Percentiles rank a stretch among this genome's conserved stretches.
phyloP scores from a whole-genome alignment of 208 protist genomes.

The Phytomonas serpens region DNA sequence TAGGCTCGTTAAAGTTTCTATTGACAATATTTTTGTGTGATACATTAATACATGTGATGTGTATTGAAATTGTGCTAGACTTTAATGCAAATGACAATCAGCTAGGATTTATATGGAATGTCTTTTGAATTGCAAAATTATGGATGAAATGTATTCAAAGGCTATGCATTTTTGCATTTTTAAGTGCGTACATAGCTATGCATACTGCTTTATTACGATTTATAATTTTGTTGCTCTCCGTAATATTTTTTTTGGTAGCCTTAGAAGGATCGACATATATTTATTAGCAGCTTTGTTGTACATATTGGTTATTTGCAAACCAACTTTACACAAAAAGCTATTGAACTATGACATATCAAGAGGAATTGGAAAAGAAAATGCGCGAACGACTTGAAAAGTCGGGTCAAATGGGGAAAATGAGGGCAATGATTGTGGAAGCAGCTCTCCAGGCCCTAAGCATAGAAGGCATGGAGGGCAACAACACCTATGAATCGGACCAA shows the following conservation, averaged over 20 bases:
- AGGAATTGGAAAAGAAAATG: constrained; percentile 57
- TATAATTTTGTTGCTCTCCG: constrained; percentile 7
- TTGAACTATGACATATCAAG: neutral
- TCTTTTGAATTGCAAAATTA: constrained; percentile 6
- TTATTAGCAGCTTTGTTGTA: constrained; percentile 4
- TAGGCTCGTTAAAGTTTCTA: neutral
- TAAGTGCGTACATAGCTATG: constrained; percentile 1
- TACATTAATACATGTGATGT: neutral
- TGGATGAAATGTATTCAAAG: neutral
- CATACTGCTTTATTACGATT: constrained; percentile 1
- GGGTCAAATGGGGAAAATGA: constrained; percentile 78
- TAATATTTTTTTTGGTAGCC: constrained; percentile 3
- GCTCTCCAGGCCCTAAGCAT: constrained; percentile 33
- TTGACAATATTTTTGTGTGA: neutral
- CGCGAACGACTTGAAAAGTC: constrained; percentile 59
- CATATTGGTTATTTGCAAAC: constrained; percentile 3
- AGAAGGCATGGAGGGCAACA: neutral
- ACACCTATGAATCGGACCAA: neutral
- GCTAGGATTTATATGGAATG: neutral
- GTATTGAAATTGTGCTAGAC: neutral
- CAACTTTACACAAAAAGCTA: neutral
- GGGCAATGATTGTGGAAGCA: constrained; percentile 84
- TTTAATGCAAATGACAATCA: neutral
- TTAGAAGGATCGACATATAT: constrained; percentile 5
- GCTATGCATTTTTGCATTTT: neutral